Conservation (phyloP, 108 stramenopile species). For the Cyclotella distinguenda region DNA sequence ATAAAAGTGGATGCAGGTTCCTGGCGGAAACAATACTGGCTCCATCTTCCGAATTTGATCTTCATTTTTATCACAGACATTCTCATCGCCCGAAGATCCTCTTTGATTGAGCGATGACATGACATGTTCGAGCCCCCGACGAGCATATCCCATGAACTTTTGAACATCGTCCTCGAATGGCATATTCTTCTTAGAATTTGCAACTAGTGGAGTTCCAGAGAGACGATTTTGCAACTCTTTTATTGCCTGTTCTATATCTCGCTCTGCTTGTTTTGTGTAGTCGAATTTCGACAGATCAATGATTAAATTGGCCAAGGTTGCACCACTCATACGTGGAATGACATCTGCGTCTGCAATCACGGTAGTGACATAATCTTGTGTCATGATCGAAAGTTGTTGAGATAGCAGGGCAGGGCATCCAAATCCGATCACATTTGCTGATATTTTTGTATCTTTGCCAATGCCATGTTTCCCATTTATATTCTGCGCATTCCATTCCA, state of each 20-base stretch:
- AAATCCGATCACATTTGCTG: constrained; percentile 64
- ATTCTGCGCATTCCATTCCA: constrained; percentile 57
- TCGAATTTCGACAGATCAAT: constrained; percentile 62
- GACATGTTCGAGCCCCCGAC: constrained; percentile 29
- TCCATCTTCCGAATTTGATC: constrained; percentile 29
- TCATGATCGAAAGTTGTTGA: constrained; percentile 51
- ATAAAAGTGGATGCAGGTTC: constrained; percentile 79
- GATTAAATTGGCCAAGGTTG: constrained; percentile 61
- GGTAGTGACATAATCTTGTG: constrained; percentile 66
- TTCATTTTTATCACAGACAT: background rate
- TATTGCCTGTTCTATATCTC: constrained; percentile 63
- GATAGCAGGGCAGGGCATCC: constrained; percentile 79
- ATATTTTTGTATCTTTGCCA: constrained; percentile 38
- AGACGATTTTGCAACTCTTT: constrained; percentile 45
- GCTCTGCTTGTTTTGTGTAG: constrained; percentile 51
- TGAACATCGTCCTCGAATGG: constrained; percentile 41
- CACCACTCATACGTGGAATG: constrained; percentile 72
- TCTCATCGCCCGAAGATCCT: background rate
- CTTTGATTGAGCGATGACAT: background rate
- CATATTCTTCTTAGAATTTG: constrained; percentile 16
- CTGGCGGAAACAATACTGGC: constrained; percentile 54
- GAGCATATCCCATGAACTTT: constrained; percentile 44
- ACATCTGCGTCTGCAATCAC: constrained; percentile 73
- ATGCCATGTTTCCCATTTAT: background rate
- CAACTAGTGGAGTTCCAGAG: background rate